Evolutionary conservation across 2,329 filamentous ascomycete genomes (phyloP), one percentile per base, ranked within the genome.

Genomic region (Penicillium thymicola): DNA sequence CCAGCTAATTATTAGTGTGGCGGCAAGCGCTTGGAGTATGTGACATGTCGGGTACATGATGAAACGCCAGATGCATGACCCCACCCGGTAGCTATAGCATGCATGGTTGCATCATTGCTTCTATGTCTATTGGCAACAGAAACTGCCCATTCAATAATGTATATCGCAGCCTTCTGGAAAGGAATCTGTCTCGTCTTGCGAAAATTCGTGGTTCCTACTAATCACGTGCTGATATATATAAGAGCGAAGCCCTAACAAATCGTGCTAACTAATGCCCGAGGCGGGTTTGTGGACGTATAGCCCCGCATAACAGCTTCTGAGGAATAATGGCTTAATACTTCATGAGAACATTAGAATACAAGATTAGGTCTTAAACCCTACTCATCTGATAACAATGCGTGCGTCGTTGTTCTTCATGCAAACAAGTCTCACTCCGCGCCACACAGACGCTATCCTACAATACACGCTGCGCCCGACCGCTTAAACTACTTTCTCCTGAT

Each of bases 241-340:
- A n/a, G 8, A 18, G 21, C 23, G 5, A 36, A 54, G 37, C 51
- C 51, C 51, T 54, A 54, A 48, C 10, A 3, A 2, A 66, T 61
- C 51, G 37, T 37, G 18, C 23, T 16, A 51, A 32, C 27, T 32
- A n/a, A 5, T 4, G 7, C 27, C 11, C 7, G 6, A 28, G 10
- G 11, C 7, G 1, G 8, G 14, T 27, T 27, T 11, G 32, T 48
- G 18, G 45, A 38, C 0, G 1, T 25, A 2, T 13, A 42, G 40
- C 16, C 1, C 21, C 4, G 4, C 40, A 16, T 11, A 14, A 21
- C 6, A 45, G n/a, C 28, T 2, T 4, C 4, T 2, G 11, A 23
- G 2, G 8, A 9, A 21, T 11, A 9, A 13, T 1, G 2, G 2
- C 1, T 23, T 23, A 4, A 32, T 11, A 11, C 1, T 7, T 0